These are phyloP conservation scores for Aspergillus melleus DNA, from an alignment of 2,329 filamentous ascomycete genomes.

Conservation along the genomic window DNA sequence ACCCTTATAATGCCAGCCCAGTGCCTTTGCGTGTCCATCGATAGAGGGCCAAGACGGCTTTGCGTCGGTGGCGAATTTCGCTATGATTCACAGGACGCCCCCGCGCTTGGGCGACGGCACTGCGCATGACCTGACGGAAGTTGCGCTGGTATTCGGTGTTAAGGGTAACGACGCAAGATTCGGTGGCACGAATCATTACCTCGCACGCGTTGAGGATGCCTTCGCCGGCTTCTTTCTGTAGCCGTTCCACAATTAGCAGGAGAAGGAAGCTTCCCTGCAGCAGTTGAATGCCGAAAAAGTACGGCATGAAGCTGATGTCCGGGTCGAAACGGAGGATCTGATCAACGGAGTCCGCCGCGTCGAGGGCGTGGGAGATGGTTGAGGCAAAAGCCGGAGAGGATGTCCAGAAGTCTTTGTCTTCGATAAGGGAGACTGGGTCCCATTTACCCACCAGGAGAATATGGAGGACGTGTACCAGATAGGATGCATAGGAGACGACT, in stretches of 20 bases:
- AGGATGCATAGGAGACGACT: conserved; percentile 83
- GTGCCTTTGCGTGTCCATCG: conserved; percentile 90
- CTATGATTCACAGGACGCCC: conserved; percentile 81
- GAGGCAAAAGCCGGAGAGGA: conserved; percentile 84
- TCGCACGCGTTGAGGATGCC: conserved; percentile 87
- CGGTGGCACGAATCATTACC: conserved; percentile 87
- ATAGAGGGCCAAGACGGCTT: conserved; percentile 82
- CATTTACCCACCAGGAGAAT: conserved; percentile 91
- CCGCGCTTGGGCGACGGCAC: conserved; percentile 80
- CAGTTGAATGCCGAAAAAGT: conserved; percentile 93
- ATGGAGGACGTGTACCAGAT: conserved; percentile 90
- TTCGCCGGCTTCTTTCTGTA: conserved; percentile 80
- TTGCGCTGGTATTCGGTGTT: conserved; percentile 95
- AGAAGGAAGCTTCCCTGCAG: conserved; percentile 87
- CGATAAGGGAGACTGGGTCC: conserved; percentile 90
- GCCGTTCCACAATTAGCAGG: conserved; percentile 83
- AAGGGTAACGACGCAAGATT: conserved; percentile 87
- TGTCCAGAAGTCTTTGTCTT: conserved; percentile 93
- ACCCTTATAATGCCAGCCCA: conserved; percentile 62
- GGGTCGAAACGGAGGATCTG: conserved; percentile 89
- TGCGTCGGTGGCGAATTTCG: conserved; percentile 79
- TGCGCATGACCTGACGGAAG: conserved; percentile 94
- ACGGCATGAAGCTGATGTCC: conserved; percentile 92
- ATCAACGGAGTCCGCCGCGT: conserved; percentile 81
- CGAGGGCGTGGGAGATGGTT: conserved; percentile 83